These are phyloP conservation scores for Helianthus annuus DNA, from an alignment of 129 eudicot species.

Conservation along the genomic window DNA sequence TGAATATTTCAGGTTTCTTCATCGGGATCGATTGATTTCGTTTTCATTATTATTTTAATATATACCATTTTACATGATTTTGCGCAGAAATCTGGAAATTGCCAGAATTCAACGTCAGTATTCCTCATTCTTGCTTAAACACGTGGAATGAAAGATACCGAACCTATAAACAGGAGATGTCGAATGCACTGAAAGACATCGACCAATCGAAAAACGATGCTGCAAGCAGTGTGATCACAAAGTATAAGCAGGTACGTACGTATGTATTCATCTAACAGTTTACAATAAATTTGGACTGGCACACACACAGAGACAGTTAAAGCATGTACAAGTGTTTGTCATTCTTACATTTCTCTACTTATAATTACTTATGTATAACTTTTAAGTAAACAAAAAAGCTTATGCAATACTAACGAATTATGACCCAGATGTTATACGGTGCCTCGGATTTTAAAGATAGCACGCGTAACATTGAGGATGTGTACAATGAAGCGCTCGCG, in stretches of 20 bases:
- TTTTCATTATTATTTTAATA: background rate
- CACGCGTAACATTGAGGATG: constrained; percentile 22
- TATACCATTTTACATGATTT: background rate
- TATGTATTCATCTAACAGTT: background rate
- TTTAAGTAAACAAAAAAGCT: background rate
- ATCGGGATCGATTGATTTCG: background rate
- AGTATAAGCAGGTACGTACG: constrained; percentile 25
- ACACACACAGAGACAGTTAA: background rate
- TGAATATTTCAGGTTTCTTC: too few species aligned
- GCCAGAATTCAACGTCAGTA: constrained; percentile 15
- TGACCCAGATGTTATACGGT: constrained; percentile 53
- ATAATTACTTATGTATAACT: background rate
- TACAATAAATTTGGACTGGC: background rate
- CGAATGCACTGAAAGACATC: constrained; percentile 10
- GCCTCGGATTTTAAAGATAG: constrained; percentile 48
- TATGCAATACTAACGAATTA: background rate
- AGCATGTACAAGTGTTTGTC: too few species aligned
- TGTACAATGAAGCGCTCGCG: constrained; percentile 35
- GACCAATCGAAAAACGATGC: constrained; percentile 26
- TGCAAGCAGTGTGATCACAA: constrained; percentile 26
- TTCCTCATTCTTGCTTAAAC: constrained; percentile 26
- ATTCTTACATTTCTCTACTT: too few species aligned
- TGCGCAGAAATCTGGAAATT: constrained; percentile 30
- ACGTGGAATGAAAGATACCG: constrained; percentile 28
- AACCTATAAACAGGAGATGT: constrained; percentile 28